phyloP scores from a whole-genome alignment of 768 basidiomycete genomes.

The Macrolepiota dolichaula region DNA sequence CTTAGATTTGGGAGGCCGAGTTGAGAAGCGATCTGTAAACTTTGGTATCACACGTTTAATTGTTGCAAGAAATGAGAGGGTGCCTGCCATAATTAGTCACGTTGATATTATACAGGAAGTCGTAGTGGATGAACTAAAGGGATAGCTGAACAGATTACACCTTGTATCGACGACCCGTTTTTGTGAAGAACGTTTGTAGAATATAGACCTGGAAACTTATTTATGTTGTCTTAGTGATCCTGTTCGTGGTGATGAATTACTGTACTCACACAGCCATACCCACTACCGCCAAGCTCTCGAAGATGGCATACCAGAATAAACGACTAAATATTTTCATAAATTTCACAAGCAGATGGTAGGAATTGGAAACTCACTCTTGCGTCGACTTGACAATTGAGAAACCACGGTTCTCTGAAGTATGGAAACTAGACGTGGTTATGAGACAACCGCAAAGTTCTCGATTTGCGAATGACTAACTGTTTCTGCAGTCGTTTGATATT shows the following conservation, averaged over 20 bases:
- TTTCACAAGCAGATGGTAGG: background rate
- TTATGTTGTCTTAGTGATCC: constrained; percentile 9
- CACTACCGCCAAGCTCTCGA: constrained; percentile 76
- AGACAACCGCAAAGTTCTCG: background rate
- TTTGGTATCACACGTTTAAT: constrained; percentile 1
- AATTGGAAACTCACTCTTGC: constrained; percentile 54
- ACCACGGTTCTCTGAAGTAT: constrained; percentile 92
- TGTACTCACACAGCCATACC: constrained; percentile 82
- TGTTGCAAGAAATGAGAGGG: background rate
- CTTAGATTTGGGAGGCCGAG: background rate
- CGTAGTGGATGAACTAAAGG: background rate
- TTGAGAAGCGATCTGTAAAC: background rate
- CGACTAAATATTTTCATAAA: constrained; percentile 44
- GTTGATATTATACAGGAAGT: constrained; percentile 10
- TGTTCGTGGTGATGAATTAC: background rate
- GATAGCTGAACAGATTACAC: constrained; percentile 42
- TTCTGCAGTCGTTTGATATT: constrained; percentile 92
- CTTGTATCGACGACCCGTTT: constrained; percentile 86
- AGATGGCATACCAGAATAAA: constrained; percentile 89
- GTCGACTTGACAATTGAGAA: constrained; percentile 90
- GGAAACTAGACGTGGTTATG: constrained; percentile 58
- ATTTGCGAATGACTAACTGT: constrained; percentile 56
- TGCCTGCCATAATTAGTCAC: constrained; percentile 9
- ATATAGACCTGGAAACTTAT: constrained; percentile 84
- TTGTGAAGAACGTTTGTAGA: constrained; percentile 95